A percentile compares a stretch with the other conserved stretches of the same genome.
Conservation (phyloP, 495 filamentous ascomycete genomes). For the Daldinia caldariorum region DNA sequence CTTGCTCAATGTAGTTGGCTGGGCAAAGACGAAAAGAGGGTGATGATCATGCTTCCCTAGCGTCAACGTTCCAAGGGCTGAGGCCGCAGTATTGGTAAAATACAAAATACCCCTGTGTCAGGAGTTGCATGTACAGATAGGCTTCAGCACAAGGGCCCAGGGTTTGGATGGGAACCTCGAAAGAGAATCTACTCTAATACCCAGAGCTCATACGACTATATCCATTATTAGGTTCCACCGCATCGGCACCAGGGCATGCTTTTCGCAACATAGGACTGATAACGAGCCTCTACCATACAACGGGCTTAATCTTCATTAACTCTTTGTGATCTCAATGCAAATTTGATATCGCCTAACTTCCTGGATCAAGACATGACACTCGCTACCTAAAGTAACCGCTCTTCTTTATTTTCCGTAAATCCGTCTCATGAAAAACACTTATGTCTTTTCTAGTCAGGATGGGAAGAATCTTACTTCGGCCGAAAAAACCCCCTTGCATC, state of each 20-base stretch:
- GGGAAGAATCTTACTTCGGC: slow-evolving; percentile 29
- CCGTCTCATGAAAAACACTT: slow-evolving; percentile 13
- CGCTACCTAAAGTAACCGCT: slow-evolving; percentile 4
- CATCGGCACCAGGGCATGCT: slow-evolving; percentile 33
- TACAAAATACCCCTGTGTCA: slow-evolving; percentile 9
- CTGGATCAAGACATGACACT: slow-evolving; percentile 26
- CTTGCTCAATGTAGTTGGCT: slow-evolving; percentile 32
- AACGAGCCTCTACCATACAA: slow-evolving; percentile 11
- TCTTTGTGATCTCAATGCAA: slow-evolving; percentile 25
- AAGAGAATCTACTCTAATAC: slow-evolving; percentile 13
- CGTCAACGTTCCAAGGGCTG: slow-evolving; percentile 46
- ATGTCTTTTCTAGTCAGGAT: slow-evolving; percentile 5
- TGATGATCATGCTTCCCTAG: slow-evolving; percentile 43
- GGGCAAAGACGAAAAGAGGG: slow-evolving; percentile 44
- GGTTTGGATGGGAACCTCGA: slow-evolving; percentile 14
- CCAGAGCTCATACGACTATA: slow-evolving; percentile 13
- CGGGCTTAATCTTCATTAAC: slow-evolving; percentile 6
- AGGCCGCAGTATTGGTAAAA: slow-evolving; percentile 51
- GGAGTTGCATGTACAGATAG: slow-evolving; percentile 16
- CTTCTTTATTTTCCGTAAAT: slow-evolving; percentile 21
- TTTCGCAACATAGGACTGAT: slow-evolving; percentile 13
- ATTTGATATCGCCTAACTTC: slow-evolving; percentile 15
- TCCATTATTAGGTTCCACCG: slow-evolving; percentile 18
- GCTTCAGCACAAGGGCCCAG: slow-evolving; percentile 10
- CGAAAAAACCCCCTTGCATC: slow-evolving; percentile 37